Conservation (phyloP, 176 grass and related monocot species). For the Aegilops speltoides region DNA sequence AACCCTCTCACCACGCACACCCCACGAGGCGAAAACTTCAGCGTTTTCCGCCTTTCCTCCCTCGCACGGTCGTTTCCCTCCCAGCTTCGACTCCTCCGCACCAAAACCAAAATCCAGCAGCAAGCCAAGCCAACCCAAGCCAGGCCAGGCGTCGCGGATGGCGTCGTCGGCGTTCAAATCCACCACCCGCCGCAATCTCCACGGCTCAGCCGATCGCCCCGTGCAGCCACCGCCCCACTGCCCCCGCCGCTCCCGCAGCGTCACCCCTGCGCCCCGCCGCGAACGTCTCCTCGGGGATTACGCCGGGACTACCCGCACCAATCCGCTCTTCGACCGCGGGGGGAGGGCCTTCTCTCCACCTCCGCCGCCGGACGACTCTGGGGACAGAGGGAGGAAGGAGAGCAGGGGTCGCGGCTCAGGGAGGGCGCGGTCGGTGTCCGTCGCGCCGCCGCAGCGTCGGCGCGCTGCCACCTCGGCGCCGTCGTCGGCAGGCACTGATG, state of each 20-base stretch:
- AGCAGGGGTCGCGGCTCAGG: not conserved
- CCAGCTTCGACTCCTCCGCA: not conserved
- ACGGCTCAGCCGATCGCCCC: not conserved
- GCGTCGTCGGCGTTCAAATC: conserved; percentile 45
- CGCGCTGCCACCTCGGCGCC: not conserved
- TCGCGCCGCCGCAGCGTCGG: conserved; percentile 33
- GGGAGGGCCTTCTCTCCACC: not conserved
- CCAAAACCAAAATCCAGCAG: conserved; percentile 9
- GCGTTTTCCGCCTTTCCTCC: not conserved
- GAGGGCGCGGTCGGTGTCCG: conserved; percentile 43
- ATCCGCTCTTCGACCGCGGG: conserved; percentile 48
- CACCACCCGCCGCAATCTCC: conserved; percentile 29
- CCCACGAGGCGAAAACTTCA: conserved; percentile 2
- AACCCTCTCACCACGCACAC: not conserved
- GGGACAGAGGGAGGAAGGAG: conserved; percentile 30
- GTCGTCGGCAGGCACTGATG: conserved; percentile 1
- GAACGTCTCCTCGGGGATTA: not conserved
- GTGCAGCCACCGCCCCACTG: not conserved
- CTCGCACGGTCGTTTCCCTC: not conserved
- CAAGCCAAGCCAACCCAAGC: not conserved
- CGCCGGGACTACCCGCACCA: conserved; percentile 36
- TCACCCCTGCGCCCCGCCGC: conserved; percentile 30
- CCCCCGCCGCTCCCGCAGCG: conserved; percentile 40
- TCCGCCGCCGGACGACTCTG: not conserved
- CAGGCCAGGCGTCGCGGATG: not conserved